Evolutionary conservation across 192 early-diverging fungal genomes (phyloP), one percentile per base, ranked within the genome.

Genomic region (Coemansia guatemalensis): DNA sequence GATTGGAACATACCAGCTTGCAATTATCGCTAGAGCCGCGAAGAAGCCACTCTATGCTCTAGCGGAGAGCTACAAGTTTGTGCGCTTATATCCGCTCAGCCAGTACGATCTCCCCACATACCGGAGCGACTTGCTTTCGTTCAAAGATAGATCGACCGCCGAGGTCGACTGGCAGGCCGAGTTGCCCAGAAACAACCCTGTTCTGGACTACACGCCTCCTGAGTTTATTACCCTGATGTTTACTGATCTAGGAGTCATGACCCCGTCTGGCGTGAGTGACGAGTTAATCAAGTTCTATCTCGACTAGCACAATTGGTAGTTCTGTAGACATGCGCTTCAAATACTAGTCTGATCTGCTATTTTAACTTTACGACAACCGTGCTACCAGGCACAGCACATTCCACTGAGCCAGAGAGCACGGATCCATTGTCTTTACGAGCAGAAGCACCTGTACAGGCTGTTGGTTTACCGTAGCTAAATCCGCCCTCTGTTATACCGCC

Each of bases 1-100:
- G 67, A 94, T 98, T 71, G 95, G 95, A 27, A 94, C 96, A 5
- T 97, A 95, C 69, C 95, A 96, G 73, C 85, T 98, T 58, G 94
- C 95, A 0, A 83, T 99, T 12, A 91, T 97, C 27, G 97, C 97
- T 0, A 94, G 93, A 68, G 93, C 93, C n/a, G 87, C 90, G 9
- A 91, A 89, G 53, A 96, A 94, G 75, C 97, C 97, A 14, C 86
- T 98, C 30, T 99, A 97, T 66, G 90, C 88, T 17, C 90, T 97
- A 11, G 89, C 95, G 2, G 97, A 99, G 79, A 93, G 89, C 69
- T 96, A 95, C 81, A 99, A 99, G 81, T 98, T 99, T 83, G 93
- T 96, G 29, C 89, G 90, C 60, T 68, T 96, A 35, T 99, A 93
- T 65, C 97, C 97, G 32, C 85, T 99, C 44, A 93, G 91, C 71